These are phyloP conservation scores for Escovopsis sp. DNA, from an alignment of 2,329 filamentous ascomycete genomes.

Conservation along the genomic window DNA sequence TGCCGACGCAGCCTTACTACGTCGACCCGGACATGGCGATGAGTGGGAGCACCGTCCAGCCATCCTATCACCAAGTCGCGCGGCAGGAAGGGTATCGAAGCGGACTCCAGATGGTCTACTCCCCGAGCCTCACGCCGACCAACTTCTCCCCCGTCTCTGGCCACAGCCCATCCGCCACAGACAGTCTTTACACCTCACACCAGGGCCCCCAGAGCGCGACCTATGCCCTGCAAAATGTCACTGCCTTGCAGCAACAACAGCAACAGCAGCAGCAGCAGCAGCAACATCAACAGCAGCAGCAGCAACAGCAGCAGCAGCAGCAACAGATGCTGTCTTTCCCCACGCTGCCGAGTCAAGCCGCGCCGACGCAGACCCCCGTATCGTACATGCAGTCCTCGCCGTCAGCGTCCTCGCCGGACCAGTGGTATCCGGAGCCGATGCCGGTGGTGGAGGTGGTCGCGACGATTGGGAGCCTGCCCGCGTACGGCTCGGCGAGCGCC, in stretches of 20 bases:
- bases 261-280: constrained; percentile 10
- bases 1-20: constrained; percentile 36
- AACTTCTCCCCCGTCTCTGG: constrained; percentile 41
- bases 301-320: constrained; percentile 12
- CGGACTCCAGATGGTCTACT: constrained; percentile 34
- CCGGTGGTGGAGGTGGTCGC: constrained; percentile 42
- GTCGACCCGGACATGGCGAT: constrained; percentile 47
- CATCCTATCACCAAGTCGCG: constrained; percentile 31
- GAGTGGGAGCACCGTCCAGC: constrained; percentile 33
- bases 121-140: constrained; percentile 32
- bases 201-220: constrained; percentile 31
- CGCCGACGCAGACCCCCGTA: constrained; percentile 12
- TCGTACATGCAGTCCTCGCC: constrained; percentile 22
- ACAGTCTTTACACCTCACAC: constrained; percentile 39
- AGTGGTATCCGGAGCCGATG: constrained; percentile 43
- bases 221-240: constrained; percentile 31
- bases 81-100: constrained; percentile 31
- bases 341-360: constrained; percentile 23
- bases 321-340: constrained; percentile 27
- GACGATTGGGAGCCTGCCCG: constrained; percentile 35
- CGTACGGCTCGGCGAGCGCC: constrained; percentile 31
- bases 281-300: constrained; percentile 12
- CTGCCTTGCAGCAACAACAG: constrained; percentile 27
- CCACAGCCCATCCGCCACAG: constrained; percentile 36
- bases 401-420: constrained; percentile 26